Evolutionary conservation across 345 rosid genomes (phyloP).

Genomic region (Acer negundo): DNA sequence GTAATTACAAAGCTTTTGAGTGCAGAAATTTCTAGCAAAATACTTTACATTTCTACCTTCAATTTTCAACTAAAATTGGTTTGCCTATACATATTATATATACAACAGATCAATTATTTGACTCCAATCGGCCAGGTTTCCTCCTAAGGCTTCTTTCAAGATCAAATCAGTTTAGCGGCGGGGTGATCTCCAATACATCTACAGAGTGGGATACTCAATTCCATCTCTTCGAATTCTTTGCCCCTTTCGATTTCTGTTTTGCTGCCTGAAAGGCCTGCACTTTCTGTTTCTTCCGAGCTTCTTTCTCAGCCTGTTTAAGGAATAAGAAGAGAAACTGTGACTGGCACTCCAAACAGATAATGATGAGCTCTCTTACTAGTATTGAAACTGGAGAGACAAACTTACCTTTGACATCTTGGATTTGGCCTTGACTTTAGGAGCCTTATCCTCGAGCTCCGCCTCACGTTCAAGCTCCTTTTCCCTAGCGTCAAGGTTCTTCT

Average conservation of each 20-base stretch:
- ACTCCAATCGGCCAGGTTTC: background rate
- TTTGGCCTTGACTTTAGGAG: slow-evolving; percentile 91
- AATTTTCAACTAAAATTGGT: slow-evolving; percentile 8
- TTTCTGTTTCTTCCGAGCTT: slow-evolving; percentile 91
- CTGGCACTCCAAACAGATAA: background rate
- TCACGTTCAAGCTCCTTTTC: slow-evolving; percentile 77
- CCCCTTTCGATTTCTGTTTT: slow-evolving; percentile 79
- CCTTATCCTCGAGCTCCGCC: slow-evolving; percentile 81
- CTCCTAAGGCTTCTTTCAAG: slow-evolving; percentile 19
- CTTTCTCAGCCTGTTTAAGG: slow-evolving; percentile 78
- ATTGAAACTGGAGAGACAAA: background rate
- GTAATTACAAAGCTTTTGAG: background rate
- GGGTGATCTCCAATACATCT: background rate
- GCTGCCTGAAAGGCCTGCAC: slow-evolving; percentile 87
- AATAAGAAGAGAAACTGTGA: background rate
- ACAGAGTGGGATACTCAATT: slow-evolving; percentile 41
- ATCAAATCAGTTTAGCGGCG: slow-evolving; percentile 10
- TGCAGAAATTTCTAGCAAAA: background rate
- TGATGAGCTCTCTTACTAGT: background rate
- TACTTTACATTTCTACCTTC: background rate
- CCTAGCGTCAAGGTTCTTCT: slow-evolving; percentile 93
- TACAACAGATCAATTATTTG: slow-evolving; percentile 24
- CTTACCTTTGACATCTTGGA: slow-evolving; percentile 94
- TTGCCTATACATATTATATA: slow-evolving; percentile 18
- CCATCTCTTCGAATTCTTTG: slow-evolving; percentile 95